Evolutionary conservation across 129 eudicot genomes (phyloP), one percentile per base, ranked within the genome.

Genomic region (Heracleum sosnowskyi): DNA sequence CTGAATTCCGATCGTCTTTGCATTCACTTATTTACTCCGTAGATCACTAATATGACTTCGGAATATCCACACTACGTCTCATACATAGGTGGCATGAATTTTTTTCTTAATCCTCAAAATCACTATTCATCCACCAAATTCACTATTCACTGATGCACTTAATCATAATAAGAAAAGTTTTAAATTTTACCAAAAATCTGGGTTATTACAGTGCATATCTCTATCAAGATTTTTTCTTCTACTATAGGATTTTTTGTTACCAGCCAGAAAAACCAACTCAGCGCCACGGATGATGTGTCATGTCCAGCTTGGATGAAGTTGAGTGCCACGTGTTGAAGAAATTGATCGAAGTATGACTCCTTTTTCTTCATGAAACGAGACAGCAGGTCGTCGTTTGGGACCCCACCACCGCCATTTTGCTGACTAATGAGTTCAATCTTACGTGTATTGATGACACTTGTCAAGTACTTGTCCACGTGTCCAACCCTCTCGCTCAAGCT

Each of bases 301-400:
- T 91, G 93, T 75, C 96, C 96, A 78, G 96, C 96, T 83, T 88
- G 63, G 87, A 91, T 88, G 84, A 91, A 91, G 62, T 90, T 90
- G 22, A 90, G 91, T 34, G 85, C 92, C 83, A 90, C 92, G 31
- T 88, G 91, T 82, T 86, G 89, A 31, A 88, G 85, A 74, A 90
- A 90, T 0, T 85, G n/a, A 45, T 90, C 88, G 0, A 87, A 62
- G 79, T 86, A 84, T 0, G 91, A 85, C 41, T 90, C 95, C 36
- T 81, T 86, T 71, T 90, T 90, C 90, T 83, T 90, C 92, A 90
- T 90, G 86, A 90, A 90, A 41, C 96, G 76, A 9, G 96, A 88
- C 7, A 90, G 81, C 28, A 90, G 76, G 69, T 90, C 92, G 24
- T 88, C 96, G 20, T 86, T 90, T 40, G 81, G 92, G 78, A 86